Conservation (phyloP, 1,284 basidiomycete species). For the Austroboletus sp. region DNA sequence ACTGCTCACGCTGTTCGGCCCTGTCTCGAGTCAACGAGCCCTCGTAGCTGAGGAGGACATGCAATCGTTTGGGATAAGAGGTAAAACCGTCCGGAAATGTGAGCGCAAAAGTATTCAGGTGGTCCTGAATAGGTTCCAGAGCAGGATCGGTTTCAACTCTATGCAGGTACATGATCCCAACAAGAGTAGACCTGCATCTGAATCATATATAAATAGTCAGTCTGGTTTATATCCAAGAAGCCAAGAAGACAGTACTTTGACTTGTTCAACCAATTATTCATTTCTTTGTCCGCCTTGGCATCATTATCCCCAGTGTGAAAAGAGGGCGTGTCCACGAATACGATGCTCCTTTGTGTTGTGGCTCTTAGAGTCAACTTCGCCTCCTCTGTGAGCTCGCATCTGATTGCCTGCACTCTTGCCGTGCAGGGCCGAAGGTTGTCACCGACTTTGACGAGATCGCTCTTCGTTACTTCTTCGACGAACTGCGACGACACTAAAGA, state of each 20-base stretch:
- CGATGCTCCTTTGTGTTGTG: conserved; percentile 7
- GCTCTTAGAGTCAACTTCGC: not conserved
- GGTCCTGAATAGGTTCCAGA: not conserved
- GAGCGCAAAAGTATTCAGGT: conserved; percentile 9
- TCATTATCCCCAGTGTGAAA: not conserved
- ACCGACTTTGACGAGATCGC: not conserved
- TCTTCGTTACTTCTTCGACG: conserved; percentile 4
- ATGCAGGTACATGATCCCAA: conserved; percentile 19
- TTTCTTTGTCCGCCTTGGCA: not conserved
- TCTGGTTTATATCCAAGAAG: not conserved
- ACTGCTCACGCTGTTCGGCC: accelerated
- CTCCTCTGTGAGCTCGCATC: conserved; percentile 8
- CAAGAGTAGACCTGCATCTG: conserved; percentile 11
- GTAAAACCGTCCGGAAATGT: conserved; percentile 6
- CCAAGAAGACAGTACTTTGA: conserved; percentile 6
- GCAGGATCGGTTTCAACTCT: conserved; percentile 5
- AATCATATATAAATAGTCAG: not conserved
- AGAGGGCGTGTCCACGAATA: conserved; percentile 21
- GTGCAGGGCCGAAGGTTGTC: not conserved
- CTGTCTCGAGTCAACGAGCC: accelerated
- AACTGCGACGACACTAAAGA: conserved; percentile 9
- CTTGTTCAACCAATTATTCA: conserved; percentile 7
- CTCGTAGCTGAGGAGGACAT: conserved; percentile 11
- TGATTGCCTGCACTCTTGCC: conserved; percentile 1
- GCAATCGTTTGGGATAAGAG: conserved; percentile 4